Percentiles rank a stretch among this genome's conserved stretches.
These are phyloP conservation scores for Whalleya microplaca DNA, from an alignment of 2,329 filamentous ascomycete species.

Conservation along the genomic window DNA sequence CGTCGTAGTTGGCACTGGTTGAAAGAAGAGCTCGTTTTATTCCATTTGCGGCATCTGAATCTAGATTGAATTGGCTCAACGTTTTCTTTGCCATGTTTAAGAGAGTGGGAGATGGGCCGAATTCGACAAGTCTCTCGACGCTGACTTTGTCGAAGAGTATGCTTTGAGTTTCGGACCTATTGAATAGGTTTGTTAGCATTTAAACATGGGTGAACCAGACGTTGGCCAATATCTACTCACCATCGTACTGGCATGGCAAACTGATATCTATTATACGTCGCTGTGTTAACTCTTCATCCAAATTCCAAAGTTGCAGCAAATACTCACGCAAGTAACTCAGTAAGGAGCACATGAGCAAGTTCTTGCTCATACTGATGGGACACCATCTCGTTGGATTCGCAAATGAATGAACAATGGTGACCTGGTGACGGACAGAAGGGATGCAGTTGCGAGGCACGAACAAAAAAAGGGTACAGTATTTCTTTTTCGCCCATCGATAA, in stretches of 20 bases:
- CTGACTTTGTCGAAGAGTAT: slow-evolving; percentile 23
- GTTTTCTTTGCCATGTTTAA: slow-evolving; percentile 27
- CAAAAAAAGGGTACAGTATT: neutral
- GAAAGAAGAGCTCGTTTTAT: slow-evolving; percentile 25
- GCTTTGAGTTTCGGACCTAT: slow-evolving; percentile 21
- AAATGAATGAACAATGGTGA: neutral
- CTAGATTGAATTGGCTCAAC: slow-evolving; percentile 20
- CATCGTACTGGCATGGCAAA: slow-evolving; percentile 27
- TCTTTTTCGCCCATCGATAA: neutral
- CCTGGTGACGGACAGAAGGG: neutral
- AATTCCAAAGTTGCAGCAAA: neutral
- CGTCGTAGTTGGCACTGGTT: slow-evolving; percentile 23
- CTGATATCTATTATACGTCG: slow-evolving; percentile 18
- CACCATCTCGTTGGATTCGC: slow-evolving; percentile 10
- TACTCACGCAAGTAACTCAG: slow-evolving; percentile 25
- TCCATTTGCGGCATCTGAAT: slow-evolving; percentile 24
- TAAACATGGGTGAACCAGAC: neutral
- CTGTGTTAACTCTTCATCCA: neutral
- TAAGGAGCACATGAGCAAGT: slow-evolving; percentile 28
- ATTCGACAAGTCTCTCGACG: slow-evolving; percentile 23
- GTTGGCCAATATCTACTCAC: neutral
- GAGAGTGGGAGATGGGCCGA: slow-evolving; percentile 24
- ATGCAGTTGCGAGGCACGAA: neutral
- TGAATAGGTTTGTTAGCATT: neutral
- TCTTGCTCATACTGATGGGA: slow-evolving; percentile 18